phyloP scores from a whole-genome alignment of 768 basidiomycete genomes.

The Calvatia gigantea region DNA sequence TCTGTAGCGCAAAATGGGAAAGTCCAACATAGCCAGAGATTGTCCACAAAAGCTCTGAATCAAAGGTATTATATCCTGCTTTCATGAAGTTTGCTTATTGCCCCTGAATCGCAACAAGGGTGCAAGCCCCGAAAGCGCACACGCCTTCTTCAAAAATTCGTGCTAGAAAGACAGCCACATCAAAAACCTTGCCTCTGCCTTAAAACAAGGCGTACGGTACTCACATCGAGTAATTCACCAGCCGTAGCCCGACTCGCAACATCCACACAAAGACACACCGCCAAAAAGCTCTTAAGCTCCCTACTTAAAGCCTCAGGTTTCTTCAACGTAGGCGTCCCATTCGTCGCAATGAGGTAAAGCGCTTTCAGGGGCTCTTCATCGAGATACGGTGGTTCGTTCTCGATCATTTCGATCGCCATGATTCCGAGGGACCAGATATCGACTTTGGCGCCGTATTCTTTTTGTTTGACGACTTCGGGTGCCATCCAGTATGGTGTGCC shows the following conservation, averaged over 20 bases:
- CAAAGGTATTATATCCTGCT: background rate
- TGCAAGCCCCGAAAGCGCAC: slow-evolving; percentile 76
- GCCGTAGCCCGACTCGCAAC: slow-evolving; percentile 91
- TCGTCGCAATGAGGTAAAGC: slow-evolving; percentile 93
- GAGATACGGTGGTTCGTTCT: slow-evolving; percentile 94
- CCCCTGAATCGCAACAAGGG: slow-evolving; percentile 80
- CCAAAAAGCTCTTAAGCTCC: slow-evolving; percentile 94
- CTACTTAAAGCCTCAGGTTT: slow-evolving; percentile 88
- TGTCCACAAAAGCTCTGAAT: background rate
- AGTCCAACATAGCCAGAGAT: background rate
- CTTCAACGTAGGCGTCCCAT: slow-evolving; percentile 97
- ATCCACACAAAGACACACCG: slow-evolving; percentile 97
- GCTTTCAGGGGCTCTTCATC: slow-evolving; percentile 96
- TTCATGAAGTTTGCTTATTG: slow-evolving; percentile 50
- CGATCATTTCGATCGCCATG: slow-evolving; percentile 99
- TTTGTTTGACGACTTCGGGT: slow-evolving; percentile 96
- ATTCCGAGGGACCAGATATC: slow-evolving; percentile 97
- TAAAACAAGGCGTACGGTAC: slow-evolving; percentile 23
- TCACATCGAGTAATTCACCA: slow-evolving; percentile 76
- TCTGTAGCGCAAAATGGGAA: too few species aligned
- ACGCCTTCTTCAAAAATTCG: slow-evolving; percentile 90
- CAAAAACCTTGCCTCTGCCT: slow-evolving; percentile 6
- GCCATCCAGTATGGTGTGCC: slow-evolving; percentile 99
- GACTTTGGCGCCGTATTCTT: slow-evolving; percentile 95
- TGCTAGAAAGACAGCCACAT: slow-evolving; percentile 51